Base-by-base conservation (phyloP, 1,139 yeast species). In the Debaryomyces coudertii region DNA sequence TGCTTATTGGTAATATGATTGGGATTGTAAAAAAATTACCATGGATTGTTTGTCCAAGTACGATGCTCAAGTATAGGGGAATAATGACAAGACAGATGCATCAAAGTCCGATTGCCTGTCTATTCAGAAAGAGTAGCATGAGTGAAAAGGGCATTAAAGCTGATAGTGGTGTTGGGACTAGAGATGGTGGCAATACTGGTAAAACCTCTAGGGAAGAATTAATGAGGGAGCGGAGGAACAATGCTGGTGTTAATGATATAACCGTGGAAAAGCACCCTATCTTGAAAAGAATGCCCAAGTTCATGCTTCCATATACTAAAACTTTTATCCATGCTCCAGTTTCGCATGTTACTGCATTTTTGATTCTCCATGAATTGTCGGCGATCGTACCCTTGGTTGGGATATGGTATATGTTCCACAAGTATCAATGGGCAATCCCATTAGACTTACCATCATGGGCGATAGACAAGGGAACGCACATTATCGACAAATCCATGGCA, bases 341-440 rank as follows among this genome's bases (percentile, higher is more conserved):
- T 5, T 75, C 89, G 1, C 87, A 87, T 53, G 73, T 85, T n/a
- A 76, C 87, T 0, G 77, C 96, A 3, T 89, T 92, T 56, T 63
- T 88, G 8, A 66, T 90, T 1, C 71, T 92, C n/a, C 98, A 92
- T 60, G 97, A 92, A 61, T 56, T 89, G 37, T 79, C 96, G 0
- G 97, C 97, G 1, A 76, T 92, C 4, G 77, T 83, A 5, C 97
- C 97, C 1, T 74, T 92, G 42, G 69, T 89, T 27, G 83, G 83
- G 0, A 60, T 90, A 2, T 90, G 97, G 96, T 87, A 83, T 58
- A 53, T 77, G 1, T 79, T 89, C 54, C 87, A 88, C 63, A 75
- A 82, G 49, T 73, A 68, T 47, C 68, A 69, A n/a, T 55, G 64
- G 43, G 53, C 62, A 46, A 53, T 71, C 1, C 76, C 78, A 0